A percentile compares a stretch with the other conserved stretches of the same genome.
phyloP scores from a whole-genome alignment of 2,329 filamentous ascomycete species.

The Monosporascus sp. region DNA sequence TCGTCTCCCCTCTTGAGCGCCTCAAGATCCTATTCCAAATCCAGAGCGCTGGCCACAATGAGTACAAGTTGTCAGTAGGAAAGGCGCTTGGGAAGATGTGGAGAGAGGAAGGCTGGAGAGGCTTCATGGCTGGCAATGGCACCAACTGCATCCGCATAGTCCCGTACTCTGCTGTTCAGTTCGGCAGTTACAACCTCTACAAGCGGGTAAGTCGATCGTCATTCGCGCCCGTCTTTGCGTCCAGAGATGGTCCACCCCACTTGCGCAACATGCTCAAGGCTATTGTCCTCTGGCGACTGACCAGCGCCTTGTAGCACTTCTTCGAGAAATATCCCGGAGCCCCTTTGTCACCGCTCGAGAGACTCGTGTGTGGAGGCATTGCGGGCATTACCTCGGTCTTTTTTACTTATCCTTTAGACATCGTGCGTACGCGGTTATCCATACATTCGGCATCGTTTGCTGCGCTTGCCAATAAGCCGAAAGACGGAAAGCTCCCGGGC shows the following conservation, averaged over 20 bases:
- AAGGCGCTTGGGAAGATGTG: conserved; percentile 94
- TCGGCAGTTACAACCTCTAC: conserved; percentile 97
- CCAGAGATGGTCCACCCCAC: background rate
- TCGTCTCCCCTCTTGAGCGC: conserved; percentile 91
- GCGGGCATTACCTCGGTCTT: conserved; percentile 95
- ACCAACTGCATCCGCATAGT: conserved; percentile 98
- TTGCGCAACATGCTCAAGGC: background rate
- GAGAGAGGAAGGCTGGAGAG: conserved; percentile 92
- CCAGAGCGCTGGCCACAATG: conserved; percentile 81
- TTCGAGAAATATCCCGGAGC: conserved; percentile 72
- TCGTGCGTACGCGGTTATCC: conserved; percentile 89
- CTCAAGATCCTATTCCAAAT: conserved; percentile 98
- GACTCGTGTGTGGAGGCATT: conserved; percentile 82
- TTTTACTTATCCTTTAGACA: conserved; percentile 93
- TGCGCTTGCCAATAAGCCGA: conserved; percentile 58
- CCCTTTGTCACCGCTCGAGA: conserved; percentile 66
- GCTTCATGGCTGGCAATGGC: conserved; percentile 96
- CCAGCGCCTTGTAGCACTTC: conserved; percentile 47
- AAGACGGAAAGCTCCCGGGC: conserved; percentile 64
- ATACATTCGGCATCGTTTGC: conserved; percentile 98
- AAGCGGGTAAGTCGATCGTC: conserved; percentile 62
- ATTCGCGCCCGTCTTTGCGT: background rate
- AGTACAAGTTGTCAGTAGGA: conserved; percentile 88
- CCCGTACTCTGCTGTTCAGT: conserved; percentile 96
- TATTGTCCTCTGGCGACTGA: conserved; percentile 6